Conservation (phyloP, 2,329 filamentous ascomycete species). For the Colletotrichum nymphaeae region DNA sequence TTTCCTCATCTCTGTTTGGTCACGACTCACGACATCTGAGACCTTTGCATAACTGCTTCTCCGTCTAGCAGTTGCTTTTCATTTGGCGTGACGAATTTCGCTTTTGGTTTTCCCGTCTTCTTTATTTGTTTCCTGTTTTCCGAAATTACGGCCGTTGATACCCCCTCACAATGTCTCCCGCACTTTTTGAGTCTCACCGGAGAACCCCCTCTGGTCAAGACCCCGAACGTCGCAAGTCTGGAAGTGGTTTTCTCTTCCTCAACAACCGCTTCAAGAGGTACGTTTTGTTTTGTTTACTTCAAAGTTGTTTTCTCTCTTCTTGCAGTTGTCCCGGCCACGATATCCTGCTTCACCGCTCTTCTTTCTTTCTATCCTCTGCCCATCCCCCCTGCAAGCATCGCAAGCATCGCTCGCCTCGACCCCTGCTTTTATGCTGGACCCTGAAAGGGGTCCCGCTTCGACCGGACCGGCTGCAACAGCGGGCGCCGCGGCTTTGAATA, state of each 20-base stretch:
- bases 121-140: not conserved
- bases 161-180: conserved; percentile 31
- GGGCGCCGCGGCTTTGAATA: conserved; percentile 16
- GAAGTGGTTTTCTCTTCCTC: conserved; percentile 32
- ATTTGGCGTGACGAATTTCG: conserved; percentile 18
- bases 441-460: conserved; percentile 19
- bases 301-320: not conserved
- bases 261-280: conserved; percentile 36
- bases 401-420: conserved; percentile 17
- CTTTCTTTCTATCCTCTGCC: conserved; percentile 1
- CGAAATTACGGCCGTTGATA: conserved; percentile 29
- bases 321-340: conserved; percentile 23
- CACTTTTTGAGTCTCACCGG: conserved; percentile 27
- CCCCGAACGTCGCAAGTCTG: conserved; percentile 31
- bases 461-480: conserved; percentile 19
- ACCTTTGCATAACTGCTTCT: conserved; percentile 17
- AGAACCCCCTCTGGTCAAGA: conserved; percentile 10
- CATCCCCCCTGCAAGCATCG: not conserved
- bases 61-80: conserved; percentile 14
- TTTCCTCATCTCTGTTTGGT: conserved; percentile 18
- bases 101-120: conserved; percentile 3
- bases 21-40: conserved; percentile 8
- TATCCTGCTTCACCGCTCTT: conserved; percentile 29
- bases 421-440: conserved; percentile 26
- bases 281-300: conserved; percentile 16